Base-by-base conservation (phyloP, 78 protist species). In the Dictyostelium purpureum region DNA sequence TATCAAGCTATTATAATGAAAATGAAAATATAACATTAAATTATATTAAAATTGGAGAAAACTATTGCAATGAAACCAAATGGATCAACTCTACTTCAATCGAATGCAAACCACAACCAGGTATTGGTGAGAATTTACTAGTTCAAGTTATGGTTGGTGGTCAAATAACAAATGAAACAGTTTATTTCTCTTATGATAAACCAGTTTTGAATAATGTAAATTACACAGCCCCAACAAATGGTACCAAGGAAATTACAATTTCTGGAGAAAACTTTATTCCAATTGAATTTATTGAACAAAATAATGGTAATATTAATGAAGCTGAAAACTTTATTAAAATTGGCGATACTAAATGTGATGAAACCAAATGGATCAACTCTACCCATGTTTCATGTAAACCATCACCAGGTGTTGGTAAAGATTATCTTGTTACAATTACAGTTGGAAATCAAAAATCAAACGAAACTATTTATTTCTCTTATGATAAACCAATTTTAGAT, bases 141-240 rank as follows among this genome's bases (percentile, higher is more conserved):
- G 26, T 80, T 31, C 11, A 47, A 33, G 75, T 80, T 2, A 51
- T n/a, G 0, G 88, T 80, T 67, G 88, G 77, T 31, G 12, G 14
- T 33, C 88, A 80, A 80, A 6, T 0, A 4, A 18, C 65, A 28
- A 37, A 66, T 2, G 4, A 21, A 14, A 63, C 67, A 16, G 21
- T 18, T 0, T 67, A 35, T 4, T 80, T 80, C 47, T 66, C 88
- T 6, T 80, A 80, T 37, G 51, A 67, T 21, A 24, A 43, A 43
- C 49, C 49, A 43, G 7, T 43, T 43, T 43, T 43, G 7, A 4
- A 43, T 43, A 43, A 43, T 43, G 49, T 43, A 43, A 43, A 43
- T 43, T 43, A 43, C 49, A 43, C 49, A 43, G 49, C 49, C 4
- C 49, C 49, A 43, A 43, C 49, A 43, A 43, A 43, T 43, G 49